These are phyloP conservation scores for Metschnikowia rubicola DNA, from an alignment of 805 yeast genomes.

Conservation along the genomic window DNA sequence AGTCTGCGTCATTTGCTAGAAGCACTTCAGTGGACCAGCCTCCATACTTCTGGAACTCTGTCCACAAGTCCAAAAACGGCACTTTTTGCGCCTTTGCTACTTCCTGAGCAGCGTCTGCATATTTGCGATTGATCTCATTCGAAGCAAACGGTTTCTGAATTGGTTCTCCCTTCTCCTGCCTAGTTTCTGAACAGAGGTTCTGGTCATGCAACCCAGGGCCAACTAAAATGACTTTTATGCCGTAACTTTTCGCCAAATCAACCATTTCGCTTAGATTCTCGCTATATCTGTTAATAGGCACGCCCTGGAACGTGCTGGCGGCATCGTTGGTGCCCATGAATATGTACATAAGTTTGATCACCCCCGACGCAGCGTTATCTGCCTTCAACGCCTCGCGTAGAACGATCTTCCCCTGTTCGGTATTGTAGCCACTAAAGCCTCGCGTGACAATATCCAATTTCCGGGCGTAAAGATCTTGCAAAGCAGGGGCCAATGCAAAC, in stretches of 20 bases:
- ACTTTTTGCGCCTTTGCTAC: constrained; percentile 47
- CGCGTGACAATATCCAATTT: constrained; percentile 65
- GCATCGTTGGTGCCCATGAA: constrained; percentile 84
- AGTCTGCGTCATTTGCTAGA: constrained; percentile 19
- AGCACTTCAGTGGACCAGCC: constrained; percentile 38
- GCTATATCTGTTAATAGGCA: constrained; percentile 47
- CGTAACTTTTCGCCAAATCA: constrained; percentile 33
- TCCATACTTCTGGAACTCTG: constrained; percentile 34
- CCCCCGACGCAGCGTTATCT: constrained; percentile 26
- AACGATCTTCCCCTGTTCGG: constrained; percentile 50
- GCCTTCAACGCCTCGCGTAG: constrained; percentile 43
- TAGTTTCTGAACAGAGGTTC: neutral
- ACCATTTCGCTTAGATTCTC: constrained; percentile 48
- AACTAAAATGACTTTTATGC: constrained; percentile 53
- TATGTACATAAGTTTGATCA: constrained; percentile 47
- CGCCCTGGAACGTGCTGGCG: constrained; percentile 33
- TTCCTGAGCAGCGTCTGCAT: constrained; percentile 47
- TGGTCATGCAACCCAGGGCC: constrained; percentile 60
- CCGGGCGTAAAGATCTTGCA: constrained; percentile 51
- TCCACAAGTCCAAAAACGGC: constrained; percentile 58
- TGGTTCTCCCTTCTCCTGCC: neutral
- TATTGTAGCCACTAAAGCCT: constrained; percentile 76
- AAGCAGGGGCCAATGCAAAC: constrained; percentile 51
- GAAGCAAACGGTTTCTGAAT: constrained; percentile 29
- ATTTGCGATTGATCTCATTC: constrained; percentile 42